Conservation (phyloP, 768 basidiomycete genomes). For the Mrakia frigida region DNA sequence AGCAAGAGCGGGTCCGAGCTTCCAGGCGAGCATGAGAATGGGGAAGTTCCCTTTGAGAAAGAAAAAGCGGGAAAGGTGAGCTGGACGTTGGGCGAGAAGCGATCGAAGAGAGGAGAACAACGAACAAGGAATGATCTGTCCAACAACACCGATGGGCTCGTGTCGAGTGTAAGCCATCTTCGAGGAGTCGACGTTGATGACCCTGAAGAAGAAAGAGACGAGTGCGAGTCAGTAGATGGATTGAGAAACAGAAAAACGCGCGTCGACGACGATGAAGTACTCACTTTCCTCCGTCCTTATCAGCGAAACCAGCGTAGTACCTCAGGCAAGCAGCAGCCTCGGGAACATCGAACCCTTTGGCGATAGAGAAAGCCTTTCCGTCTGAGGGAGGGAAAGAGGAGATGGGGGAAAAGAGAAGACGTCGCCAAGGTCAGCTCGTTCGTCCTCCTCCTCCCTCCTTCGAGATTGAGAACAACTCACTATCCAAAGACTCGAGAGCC, state of each 20-base stretch:
- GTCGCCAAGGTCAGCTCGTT: conserved; percentile 4
- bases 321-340: conserved; percentile 42
- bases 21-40: conserved; percentile 35
- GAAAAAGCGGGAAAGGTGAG: neutral
- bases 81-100: no score
- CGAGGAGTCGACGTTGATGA: conserved; percentile 58
- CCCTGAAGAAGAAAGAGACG: conserved; percentile 36
- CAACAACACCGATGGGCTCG: conserved; percentile 30
- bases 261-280: no score
- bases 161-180: conserved; percentile 63
- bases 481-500: conserved; percentile 30
- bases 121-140: conserved; percentile 33
- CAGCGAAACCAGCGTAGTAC: conserved; percentile 83
- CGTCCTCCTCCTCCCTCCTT: neutral
- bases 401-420: no score
- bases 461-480: neutral
- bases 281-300: conserved; percentile 32
- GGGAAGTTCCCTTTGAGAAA: conserved; percentile 35
- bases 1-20: conserved; percentile 35
- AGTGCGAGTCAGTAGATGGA: no score
- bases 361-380: conserved; percentile 29
- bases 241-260: no score
- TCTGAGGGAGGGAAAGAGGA: neutral
- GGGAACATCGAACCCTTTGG: conserved; percentile 40
- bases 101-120: no score